Base-by-base conservation (phyloP, 2,329 filamentous ascomycete genomes). In the Fusarium hainanense region DNA sequence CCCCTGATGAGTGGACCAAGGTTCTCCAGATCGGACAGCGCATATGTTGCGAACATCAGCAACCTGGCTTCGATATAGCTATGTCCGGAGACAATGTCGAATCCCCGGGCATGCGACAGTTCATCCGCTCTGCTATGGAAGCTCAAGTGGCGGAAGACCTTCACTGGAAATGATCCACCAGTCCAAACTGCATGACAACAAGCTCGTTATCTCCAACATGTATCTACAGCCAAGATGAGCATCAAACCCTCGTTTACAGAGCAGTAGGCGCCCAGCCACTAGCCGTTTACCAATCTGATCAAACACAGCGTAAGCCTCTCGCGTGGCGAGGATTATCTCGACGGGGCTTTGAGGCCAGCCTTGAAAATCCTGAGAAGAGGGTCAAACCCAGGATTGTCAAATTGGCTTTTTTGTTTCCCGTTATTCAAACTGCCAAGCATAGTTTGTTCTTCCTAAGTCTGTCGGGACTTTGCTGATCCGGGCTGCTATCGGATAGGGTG, bases 1-100 rank as follows among this genome's bases (percentile, higher is more conserved):
- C 88, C 48, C 84, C 92, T 70, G 85, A 89, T 16, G 90, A 91
- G 68, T 98, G 94, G 93, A 88, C 93, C 58, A 82, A 85, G 44
- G 88, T 92, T 20, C 88, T 90, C 69, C 85, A 90, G 66, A 82
- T 84, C 46, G 93, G 92, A 34, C 85, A 89, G 75, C 80, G 82
- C 41, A 84, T 90, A 49, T 97, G 94, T 78, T 90, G 85, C 73
- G 75, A 79, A 57, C 77, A 76, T 55, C 74, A 74, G 28, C 78
- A 78, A 57, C 72, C 78, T 28, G 82, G 79, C 12, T 73, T 78
- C 21, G 84, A 86, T 63, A 81, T 79, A 66, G 73, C 77, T 20
- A 83, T 86, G 78, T 79, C 80, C 55, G 86, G 86, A 62, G 80
- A 83, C 42, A 77, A 52, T 13, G 44, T 67, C 13, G 79, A 79